Percentiles rank a stretch among this genome's conserved stretches.
These are phyloP conservation scores for Cytospora mali DNA, from an alignment of 2,329 filamentous ascomycete species.

Conservation along the genomic window DNA sequence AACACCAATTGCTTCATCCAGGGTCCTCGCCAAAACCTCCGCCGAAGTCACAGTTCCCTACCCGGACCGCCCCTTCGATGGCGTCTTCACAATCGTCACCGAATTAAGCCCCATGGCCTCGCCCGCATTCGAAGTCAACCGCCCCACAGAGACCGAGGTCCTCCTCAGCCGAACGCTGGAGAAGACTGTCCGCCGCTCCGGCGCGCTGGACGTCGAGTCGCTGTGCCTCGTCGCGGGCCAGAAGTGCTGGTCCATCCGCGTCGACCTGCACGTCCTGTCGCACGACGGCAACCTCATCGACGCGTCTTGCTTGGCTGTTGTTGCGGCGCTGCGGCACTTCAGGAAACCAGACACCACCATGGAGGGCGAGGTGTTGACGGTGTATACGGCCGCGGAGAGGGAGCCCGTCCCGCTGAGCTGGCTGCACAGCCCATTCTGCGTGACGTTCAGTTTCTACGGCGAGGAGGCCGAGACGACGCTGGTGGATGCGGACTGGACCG, in stretches of 20 bases:
- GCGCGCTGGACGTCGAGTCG: slow-evolving; percentile 92
- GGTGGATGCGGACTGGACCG: slow-evolving; percentile 71
- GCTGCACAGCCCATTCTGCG: slow-evolving; percentile 87
- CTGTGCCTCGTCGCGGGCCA: slow-evolving; percentile 88
- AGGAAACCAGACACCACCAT: slow-evolving; percentile 86
- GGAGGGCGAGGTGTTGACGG: slow-evolving; percentile 79
- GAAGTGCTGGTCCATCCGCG: slow-evolving; percentile 89
- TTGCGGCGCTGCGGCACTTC: slow-evolving; percentile 89
- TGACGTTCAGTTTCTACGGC: slow-evolving; percentile 85
- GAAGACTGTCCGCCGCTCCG: slow-evolving; percentile 89
- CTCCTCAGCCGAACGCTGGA: slow-evolving; percentile 87
- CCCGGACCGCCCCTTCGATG: slow-evolving; percentile 89
- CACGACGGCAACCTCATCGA: slow-evolving; percentile 92
- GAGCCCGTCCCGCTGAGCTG: slow-evolving; percentile 89
- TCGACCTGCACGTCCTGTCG: slow-evolving; percentile 87
- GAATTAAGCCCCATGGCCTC: slow-evolving; percentile 93
- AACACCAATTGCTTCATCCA: slow-evolving; percentile 41
- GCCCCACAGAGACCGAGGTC: slow-evolving; percentile 81
- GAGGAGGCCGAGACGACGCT: slow-evolving; percentile 71
- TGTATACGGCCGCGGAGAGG: slow-evolving; percentile 82
- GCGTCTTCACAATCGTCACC: slow-evolving; percentile 88
- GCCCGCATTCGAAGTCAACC: slow-evolving; percentile 83
- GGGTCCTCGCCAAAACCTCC: slow-evolving; percentile 81
- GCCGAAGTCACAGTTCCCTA: slow-evolving; percentile 86
- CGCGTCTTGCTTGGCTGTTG: slow-evolving; percentile 80